Evolutionary conservation across 495 filamentous ascomycete genomes (phyloP).

Genomic region (Tuber magnatum): DNA sequence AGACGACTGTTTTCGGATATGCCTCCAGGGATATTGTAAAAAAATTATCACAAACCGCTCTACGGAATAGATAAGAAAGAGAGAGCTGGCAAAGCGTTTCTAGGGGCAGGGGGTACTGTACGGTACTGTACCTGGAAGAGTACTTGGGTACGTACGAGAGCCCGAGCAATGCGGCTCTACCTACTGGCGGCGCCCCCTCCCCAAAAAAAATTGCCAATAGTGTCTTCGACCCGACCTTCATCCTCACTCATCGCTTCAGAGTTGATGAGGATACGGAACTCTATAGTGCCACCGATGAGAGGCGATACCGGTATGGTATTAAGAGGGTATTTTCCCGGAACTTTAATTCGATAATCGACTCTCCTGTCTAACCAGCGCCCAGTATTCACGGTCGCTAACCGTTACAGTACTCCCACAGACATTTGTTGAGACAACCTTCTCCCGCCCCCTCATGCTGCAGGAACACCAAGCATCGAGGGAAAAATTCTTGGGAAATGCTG

Average conservation of each 20-base stretch:
- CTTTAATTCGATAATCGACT: neutral
- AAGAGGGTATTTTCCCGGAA: constrained; percentile 49
- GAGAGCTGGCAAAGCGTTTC: too few species aligned
- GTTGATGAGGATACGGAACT: constrained; percentile 67
- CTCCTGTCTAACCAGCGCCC: neutral
- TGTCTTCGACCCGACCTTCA: constrained; percentile 69
- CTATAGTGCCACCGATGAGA: constrained; percentile 63
- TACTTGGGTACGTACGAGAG: neutral
- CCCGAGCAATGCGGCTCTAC: too few species aligned
- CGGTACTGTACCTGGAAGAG: too few species aligned
- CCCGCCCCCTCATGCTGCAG: constrained; percentile 8
- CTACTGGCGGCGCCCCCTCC: constrained; percentile 70
- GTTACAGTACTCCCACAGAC: neutral
- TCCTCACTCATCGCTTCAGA: constrained; percentile 69
- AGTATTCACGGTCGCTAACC: neutral
- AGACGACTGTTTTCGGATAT: too few species aligned
- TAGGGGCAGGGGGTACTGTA: too few species aligned
- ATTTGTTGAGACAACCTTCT: constrained; percentile 20
- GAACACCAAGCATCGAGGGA: constrained; percentile 21
- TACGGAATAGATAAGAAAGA: too few species aligned
- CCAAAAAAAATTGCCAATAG: constrained; percentile 58
- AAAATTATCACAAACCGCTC: too few species aligned
- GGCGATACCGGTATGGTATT: constrained; percentile 52
- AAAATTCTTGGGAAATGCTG: constrained; percentile 6
- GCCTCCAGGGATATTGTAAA: too few species aligned